Conservation (phyloP, 495 filamentous ascomycete species). For the Lophiostoma macrostomum region DNA sequence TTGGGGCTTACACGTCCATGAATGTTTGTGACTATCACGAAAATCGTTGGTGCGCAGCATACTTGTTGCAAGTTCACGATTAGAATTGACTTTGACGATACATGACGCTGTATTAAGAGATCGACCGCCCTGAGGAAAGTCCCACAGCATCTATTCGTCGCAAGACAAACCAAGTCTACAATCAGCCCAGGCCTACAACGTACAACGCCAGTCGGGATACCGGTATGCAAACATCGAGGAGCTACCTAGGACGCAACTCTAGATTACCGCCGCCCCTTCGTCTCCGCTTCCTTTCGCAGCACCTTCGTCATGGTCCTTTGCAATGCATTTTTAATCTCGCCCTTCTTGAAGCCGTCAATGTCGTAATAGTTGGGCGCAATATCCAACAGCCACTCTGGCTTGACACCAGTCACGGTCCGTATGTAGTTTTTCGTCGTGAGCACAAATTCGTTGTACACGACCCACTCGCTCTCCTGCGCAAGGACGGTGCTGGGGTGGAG, state of each 20-base stretch:
- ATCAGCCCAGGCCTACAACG: no score
- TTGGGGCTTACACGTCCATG: no score
- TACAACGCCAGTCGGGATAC: background rate
- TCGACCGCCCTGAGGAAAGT: no score
- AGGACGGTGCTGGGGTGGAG: slow-evolving; percentile 90
- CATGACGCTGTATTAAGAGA: no score
- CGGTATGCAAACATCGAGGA: background rate
- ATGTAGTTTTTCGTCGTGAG: slow-evolving; percentile 95
- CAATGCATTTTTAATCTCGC: slow-evolving; percentile 76
- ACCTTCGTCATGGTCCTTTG: slow-evolving; percentile 71
- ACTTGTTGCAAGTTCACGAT: no score
- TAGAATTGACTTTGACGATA: no score
- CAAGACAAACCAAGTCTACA: no score
- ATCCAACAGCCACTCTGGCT: slow-evolving; percentile 88
- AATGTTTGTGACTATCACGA: no score
- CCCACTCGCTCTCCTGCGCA: slow-evolving; percentile 85
- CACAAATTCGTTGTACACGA: slow-evolving; percentile 98
- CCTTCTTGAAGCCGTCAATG: slow-evolving; percentile 74
- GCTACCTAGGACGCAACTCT: background rate
- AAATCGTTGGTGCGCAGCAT: no score
- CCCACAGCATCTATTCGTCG: no score
- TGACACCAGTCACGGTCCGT: slow-evolving; percentile 57
- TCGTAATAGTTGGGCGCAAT: slow-evolving; percentile 93
- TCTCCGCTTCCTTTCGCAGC: slow-evolving; percentile 57
- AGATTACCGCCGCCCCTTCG: background rate